Percentiles rank a stretch among this genome's conserved stretches.
Conservation (phyloP, 805 yeast species). For the Starmerella floricola region DNA sequence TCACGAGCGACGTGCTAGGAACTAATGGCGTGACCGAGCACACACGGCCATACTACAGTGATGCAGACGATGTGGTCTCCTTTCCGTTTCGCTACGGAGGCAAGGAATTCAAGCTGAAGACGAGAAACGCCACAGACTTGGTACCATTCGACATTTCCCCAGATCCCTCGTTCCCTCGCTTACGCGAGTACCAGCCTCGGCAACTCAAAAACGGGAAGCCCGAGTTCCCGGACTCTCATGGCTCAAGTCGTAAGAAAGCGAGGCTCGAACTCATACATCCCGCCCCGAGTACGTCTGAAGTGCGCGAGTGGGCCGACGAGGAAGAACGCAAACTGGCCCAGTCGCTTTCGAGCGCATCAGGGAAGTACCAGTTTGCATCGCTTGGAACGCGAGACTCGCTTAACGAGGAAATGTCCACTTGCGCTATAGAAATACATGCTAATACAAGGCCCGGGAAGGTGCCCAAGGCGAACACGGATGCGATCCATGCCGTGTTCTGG, state of each 20-base stretch:
- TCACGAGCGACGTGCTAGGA: conserved; percentile 30
- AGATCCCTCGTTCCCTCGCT: neutral
- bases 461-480: conserved; percentile 60
- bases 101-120: conserved; percentile 40
- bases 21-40: conserved; percentile 41
- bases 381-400: conserved; percentile 6
- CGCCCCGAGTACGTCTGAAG: conserved; percentile 14
- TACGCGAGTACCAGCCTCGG: neutral
- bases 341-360: neutral
- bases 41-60: conserved; percentile 51
- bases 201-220: no score
- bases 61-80: conserved; percentile 39
- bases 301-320: conserved; percentile 11
- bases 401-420: conserved; percentile 37
- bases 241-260: no score
- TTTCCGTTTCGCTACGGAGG: conserved; percentile 58
- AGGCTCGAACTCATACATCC: conserved; percentile 8
- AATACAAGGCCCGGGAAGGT: conserved; percentile 36
- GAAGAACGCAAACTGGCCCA: neutral
- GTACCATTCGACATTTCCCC: conserved; percentile 20
- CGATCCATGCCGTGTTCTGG: conserved; percentile 53
- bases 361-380: conserved; percentile 10
- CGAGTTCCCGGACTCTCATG: no score
- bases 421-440: conserved; percentile 58
- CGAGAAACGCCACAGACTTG: conserved; percentile 30